Evolutionary conservation across 306 rosid species (phyloP).

Genomic region (cucumber (Cucumis sativus)): DNA sequence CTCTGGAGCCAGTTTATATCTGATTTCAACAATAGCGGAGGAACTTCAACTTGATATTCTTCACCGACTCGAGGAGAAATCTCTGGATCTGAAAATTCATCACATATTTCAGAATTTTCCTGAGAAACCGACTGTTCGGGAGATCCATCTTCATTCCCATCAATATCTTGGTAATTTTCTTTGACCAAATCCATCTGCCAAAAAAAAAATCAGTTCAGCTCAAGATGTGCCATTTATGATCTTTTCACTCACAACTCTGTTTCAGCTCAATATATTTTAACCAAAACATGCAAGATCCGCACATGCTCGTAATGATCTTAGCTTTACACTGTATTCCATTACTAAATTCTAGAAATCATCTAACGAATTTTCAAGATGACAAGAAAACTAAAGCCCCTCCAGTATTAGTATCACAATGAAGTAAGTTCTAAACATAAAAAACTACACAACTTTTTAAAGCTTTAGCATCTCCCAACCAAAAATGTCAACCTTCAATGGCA

Average conservation of each 20-base stretch:
- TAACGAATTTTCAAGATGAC: background rate
- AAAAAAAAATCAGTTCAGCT: background rate
- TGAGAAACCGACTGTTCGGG: constrained; percentile 34
- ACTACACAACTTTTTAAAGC: background rate
- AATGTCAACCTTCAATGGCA: background rate
- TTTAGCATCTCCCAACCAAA: background rate
- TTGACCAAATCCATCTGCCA: constrained; percentile 45
- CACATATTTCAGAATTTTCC: constrained; percentile 31
- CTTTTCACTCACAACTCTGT: background rate
- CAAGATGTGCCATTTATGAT: background rate
- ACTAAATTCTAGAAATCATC: background rate
- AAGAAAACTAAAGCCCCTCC: background rate
- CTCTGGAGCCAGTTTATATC: constrained; percentile 16
- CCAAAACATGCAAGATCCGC: background rate
- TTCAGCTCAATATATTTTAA: background rate
- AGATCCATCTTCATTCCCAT: constrained; percentile 21
- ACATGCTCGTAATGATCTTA: background rate
- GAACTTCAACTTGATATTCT: constrained; percentile 59
- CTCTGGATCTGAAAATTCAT: constrained; percentile 48
- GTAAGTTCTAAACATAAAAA: background rate
- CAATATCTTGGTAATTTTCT: constrained; percentile 18
- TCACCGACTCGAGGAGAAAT: constrained; percentile 66
- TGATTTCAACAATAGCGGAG: constrained; percentile 26
- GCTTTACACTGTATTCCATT: background rate
- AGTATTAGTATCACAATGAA: background rate